These are phyloP conservation scores for Colletotrichum navitas DNA, from an alignment of 2,329 filamentous ascomycete species.

Conservation along the genomic window DNA sequence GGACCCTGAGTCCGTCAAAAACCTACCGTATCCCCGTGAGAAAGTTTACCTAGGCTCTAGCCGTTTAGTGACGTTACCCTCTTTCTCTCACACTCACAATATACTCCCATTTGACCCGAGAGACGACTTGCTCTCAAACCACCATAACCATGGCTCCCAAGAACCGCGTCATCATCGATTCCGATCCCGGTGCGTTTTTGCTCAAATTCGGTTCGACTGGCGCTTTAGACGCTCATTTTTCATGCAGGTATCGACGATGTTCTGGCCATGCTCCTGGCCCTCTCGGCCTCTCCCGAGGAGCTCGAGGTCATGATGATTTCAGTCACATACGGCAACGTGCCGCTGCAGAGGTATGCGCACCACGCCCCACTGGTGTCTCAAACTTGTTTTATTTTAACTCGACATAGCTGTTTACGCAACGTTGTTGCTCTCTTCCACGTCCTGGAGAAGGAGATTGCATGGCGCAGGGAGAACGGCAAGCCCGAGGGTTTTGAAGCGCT, in stretches of 20 bases:
- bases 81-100: not conserved
- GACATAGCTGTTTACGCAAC: conserved; percentile 82
- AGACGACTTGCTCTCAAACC: not conserved
- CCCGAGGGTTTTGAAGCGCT: conserved; percentile 80
- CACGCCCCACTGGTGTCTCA: not conserved
- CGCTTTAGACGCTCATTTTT: conserved; percentile 8
- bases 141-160: conserved; percentile 70
- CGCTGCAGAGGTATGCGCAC: conserved; percentile 76
- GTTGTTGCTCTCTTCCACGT: conserved; percentile 92
- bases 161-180: conserved; percentile 92
- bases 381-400: conserved; percentile 8
- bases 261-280: conserved; percentile 86
- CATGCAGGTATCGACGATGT: conserved; percentile 86
- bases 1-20: not conserved
- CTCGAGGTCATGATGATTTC: conserved; percentile 88
- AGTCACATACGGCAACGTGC: conserved; percentile 93
- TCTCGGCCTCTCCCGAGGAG: conserved; percentile 85
- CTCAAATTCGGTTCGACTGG: not conserved
- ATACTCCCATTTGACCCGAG: not conserved
- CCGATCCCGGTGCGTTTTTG: conserved; percentile 78
- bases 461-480: conserved; percentile 78
- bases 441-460: conserved; percentile 87
- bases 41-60: conserved; percentile 1
- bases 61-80: not conserved
- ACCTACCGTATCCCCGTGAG: not conserved